Evolutionary conservation across 75 land plant genomes (phyloP), one percentile per base, ranked within the genome.

Genomic region (Pinus albicaulis): DNA sequence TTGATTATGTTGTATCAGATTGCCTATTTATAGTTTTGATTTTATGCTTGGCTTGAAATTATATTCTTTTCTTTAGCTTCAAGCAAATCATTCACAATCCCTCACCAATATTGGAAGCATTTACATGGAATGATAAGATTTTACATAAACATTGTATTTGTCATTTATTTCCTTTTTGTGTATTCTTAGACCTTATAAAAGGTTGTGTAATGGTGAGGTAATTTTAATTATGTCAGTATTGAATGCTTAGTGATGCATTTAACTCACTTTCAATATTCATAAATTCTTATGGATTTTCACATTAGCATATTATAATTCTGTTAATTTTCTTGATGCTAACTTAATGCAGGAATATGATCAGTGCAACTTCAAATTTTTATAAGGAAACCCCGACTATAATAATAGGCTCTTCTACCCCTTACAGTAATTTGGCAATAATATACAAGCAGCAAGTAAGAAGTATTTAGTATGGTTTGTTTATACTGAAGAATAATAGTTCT

Each of bases 91-190:
- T 76, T 98, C 99, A 0, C 98, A 98, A 75, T 98, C 99, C 56
- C 92, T 98, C 55, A 98, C 99, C 3, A 98, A 98, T 78, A 91
- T 98, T 76, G 99, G 99, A 25, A 98, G 95, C 74, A 89, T 98
- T 57, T 98, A 98, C 69, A 95, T 98, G 98, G 99, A 98, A 79
- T 88, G 96, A 98, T 98, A 83, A 68, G 77, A 25, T 20, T 52
- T 11, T 13, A 20, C 36, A 58, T 17, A 16, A 66, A 19, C 5
- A 25, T 38, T 5, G 6, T 59, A 5, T 38, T 38, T 38, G 41
- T 31, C 31, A 31, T 31, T 31, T 31, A 1, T 31, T 31, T 31
- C 31, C 31, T 31, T 31, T 31, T 0, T 31, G 1, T 55, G 28
- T 64, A 19, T 65, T 31, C 31, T 38, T 38, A 38, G 4, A 5